Evolutionary conservation across 2,329 filamentous ascomycete species (phyloP), one percentile per base, ranked within the genome.

Genomic region (Beauveria sp.): DNA sequence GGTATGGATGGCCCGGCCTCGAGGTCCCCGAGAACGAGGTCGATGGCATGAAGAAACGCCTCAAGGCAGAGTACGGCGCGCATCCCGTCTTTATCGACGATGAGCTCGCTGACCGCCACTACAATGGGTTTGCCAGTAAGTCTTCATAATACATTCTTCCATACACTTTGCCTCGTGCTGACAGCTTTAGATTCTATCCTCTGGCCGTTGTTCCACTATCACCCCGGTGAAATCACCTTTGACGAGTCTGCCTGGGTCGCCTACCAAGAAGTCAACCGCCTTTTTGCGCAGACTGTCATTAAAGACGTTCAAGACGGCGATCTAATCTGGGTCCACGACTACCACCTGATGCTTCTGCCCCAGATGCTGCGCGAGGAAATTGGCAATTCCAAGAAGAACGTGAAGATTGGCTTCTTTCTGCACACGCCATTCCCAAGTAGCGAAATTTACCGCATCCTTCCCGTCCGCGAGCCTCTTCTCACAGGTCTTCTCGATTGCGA

Each of bases 181-280:
- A 28, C 48, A 22, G 44, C 9, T 22, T 22, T 41, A 93, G 91
- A 99, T 76, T 96, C 91, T 8, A 97, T 97, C 73, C 87, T 99
- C 63, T 99, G 94, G 94, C 94, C 94, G 3, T 86, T 99, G 44
- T 96, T 99, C 80, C 94, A 97, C 79, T 97, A 97, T 77, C 94
- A 99, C 75, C 93, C 94, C 55, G 93, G 93, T 72, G 93, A 97
- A 80, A 97, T 97, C 69, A 96, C 92, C 50, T 97, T 97, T 73
- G 92, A 97, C 77, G 93, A 97, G 77, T 89, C 88, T 47, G 90
- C 92, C 4, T 99, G 94, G 94, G 83, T 87, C 26, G 93, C 92
- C 57, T 97, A 97, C 79, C 87, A 87, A 69, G 90, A 96, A 71
- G 93, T 96, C 66, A 99, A 97, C 76, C 85, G 89, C 53, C 82